Conservation (phyloP, 2,329 filamentous ascomycete species). For the Fusarium sp. region DNA sequence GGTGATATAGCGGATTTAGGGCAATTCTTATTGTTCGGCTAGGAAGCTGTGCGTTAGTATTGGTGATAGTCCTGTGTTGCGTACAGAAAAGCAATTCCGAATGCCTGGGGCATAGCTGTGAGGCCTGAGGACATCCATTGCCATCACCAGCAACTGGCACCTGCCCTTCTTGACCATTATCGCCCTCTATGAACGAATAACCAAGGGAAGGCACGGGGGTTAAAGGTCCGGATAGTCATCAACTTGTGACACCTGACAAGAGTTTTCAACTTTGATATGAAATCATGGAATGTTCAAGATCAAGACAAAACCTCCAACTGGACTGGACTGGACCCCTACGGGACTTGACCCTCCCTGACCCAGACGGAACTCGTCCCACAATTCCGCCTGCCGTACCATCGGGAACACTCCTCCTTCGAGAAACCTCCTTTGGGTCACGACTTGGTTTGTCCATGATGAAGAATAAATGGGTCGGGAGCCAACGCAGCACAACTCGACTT, state of each 20-base stretch:
- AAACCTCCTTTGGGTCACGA: slow-evolving; percentile 9
- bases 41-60: background rate
- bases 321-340: background rate
- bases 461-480: slow-evolving; percentile 32
- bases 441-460: slow-evolving; percentile 25
- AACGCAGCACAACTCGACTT: slow-evolving; percentile 39
- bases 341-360: slow-evolving; percentile 4
- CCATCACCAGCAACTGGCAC: background rate
- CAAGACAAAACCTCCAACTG: background rate
- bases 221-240: background rate
- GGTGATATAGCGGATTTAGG: background rate
- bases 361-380: slow-evolving; percentile 35
- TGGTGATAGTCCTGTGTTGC: background rate
- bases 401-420: slow-evolving; percentile 10
- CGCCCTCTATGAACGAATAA: background rate
- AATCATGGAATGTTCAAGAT: background rate
- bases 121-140: no score
- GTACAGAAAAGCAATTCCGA: no score
- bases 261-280: background rate
- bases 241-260: background rate
- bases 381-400: slow-evolving; percentile 18
- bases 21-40: background rate
- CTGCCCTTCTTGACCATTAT: background rate
- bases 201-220: background rate
- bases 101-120: no score